These are phyloP conservation scores for Backusella luteola DNA, from an alignment of 192 early-diverging fungal genomes.

Conservation along the genomic window DNA sequence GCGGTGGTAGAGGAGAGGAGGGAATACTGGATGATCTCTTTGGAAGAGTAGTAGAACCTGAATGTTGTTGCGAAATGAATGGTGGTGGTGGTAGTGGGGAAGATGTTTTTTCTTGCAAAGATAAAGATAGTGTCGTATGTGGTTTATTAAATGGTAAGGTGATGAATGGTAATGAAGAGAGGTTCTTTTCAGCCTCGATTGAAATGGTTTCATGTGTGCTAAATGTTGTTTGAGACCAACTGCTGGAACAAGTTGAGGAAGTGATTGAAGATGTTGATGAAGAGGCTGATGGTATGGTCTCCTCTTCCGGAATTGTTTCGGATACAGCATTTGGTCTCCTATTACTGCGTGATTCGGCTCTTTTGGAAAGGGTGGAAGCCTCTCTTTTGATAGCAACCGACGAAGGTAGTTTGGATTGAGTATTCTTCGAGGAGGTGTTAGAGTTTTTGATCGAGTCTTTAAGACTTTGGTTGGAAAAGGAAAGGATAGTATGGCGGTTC, in stretches of 20 bases:
- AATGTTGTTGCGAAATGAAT: not conserved
- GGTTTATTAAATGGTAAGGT: not conserved
- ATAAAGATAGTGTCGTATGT: not conserved
- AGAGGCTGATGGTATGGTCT: not conserved
- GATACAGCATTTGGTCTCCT: not conserved
- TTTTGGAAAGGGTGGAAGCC: not conserved
- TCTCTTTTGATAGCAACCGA: not conserved
- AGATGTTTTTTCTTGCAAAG: slow-evolving; percentile 13
- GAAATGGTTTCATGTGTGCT: not conserved
- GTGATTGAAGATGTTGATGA: not conserved
- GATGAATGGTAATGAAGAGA: not conserved
- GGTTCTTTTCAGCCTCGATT: not conserved
- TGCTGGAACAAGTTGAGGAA: not conserved
- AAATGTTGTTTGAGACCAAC: not conserved
- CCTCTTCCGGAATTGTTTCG: not conserved
- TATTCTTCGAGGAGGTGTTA: not conserved
- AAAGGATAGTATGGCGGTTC: not conserved
- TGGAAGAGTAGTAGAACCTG: not conserved
- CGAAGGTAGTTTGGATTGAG: not conserved
- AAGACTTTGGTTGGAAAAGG: not conserved
- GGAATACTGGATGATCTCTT: not conserved
- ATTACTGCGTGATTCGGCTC: not conserved
- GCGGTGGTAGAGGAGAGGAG: not conserved
- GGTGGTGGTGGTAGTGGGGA: not conserved
- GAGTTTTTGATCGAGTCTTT: not conserved